Evolutionary conservation across 495 filamentous ascomycete genomes (phyloP), one percentile per base, ranked within the genome.

Genomic region (Rusavskia elegans): DNA sequence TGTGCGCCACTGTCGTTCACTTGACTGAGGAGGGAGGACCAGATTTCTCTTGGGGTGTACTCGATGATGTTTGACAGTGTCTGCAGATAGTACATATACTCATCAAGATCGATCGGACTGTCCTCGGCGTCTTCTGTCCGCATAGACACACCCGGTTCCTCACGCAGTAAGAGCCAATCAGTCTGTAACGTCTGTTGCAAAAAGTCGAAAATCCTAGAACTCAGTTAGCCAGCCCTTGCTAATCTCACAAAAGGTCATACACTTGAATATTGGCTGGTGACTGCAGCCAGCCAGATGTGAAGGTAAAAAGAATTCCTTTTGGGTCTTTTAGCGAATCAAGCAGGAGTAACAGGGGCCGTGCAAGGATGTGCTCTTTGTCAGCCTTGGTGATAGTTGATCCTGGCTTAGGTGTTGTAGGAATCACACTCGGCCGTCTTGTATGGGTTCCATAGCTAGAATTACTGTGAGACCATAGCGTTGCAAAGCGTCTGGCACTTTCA

Each of bases 251-350:
- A 20, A 23, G 37, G 14, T 20, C 70, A 55, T 68, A 82, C 75
- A 74, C 78, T 51, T 80, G 75, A 57, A 86, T 67, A n/a, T 72
- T 77, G 44, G 81, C 68, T 17, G 93, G 68, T 44, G 77, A 85
- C 58, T 84, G 82, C 8, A 98, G 68, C 92, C 92, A 98, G 39
- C 76, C 79, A 54, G 84, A 79, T 20, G 85, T 79, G 50, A 82
- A 82, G 62, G 85, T 79, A 36, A 80, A 87, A 30, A 84, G 62
- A 59, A 89, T 86, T 11, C 78, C 81, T 23, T 77, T 76, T 57
- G 83, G 83, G 49, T 90, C 83, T 20, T 73, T 64, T 0, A 95
- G 70, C 11, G 84, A 75, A 63, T 97, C 90, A 35, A 97, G 71
- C 54, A 93, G 74, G 30, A 94, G 68, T 52, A 95, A 83, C 32